Base-by-base conservation (phyloP, 441 rosid species). In the Aleurites moluccanus region DNA sequence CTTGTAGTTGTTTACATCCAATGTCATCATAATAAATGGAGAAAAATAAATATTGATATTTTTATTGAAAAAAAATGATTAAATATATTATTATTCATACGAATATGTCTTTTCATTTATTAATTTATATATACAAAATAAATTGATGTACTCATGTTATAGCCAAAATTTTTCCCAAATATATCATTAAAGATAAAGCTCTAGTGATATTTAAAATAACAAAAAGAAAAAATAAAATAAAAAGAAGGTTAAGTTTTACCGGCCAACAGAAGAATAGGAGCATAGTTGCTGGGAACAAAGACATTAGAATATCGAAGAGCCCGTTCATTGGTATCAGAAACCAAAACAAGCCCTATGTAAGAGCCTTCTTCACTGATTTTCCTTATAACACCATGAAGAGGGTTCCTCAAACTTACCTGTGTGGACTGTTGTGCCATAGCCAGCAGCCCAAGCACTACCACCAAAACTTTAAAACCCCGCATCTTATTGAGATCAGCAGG, bases 361-460 rank as follows among this genome's bases (percentile, higher is more conserved):
- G 70, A 5, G 10, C 70, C 70, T 0, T 25, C n/a, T 2, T 45
- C 25, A 35, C 27, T 69, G 44, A 50, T 52, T 47, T 20, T 50
- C 4, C 14, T 42, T 14, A 50, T 69, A 16, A 69, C 1, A 18
- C 15, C 27, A 20, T 33, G 11, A 9, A 55, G 15, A n/a, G 72
- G 72, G 27, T 52, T 20, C 15, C n/a, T 69, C 16, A 53, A 35
- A 30, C 38, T 65, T 27, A 64, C 53, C 55, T 38, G 73, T 62
- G 33, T 35, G 33, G 73, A 69, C 45, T 52, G 73, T 28, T 69
- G 73, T 33, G 62, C 62, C 62, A 69, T 53, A 14, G 61, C 61
- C 27, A 69, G 45, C 28, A 81, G 14, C 59, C 67, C 77, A 38
- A 73, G 25, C 59, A 69, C 63, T 79, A 70, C 14, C 65, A 71